Evolutionary conservation across 108 stramenopile species (phyloP), one percentile per base, ranked within the genome.

Genomic region (Ochromonas danica): DNA sequence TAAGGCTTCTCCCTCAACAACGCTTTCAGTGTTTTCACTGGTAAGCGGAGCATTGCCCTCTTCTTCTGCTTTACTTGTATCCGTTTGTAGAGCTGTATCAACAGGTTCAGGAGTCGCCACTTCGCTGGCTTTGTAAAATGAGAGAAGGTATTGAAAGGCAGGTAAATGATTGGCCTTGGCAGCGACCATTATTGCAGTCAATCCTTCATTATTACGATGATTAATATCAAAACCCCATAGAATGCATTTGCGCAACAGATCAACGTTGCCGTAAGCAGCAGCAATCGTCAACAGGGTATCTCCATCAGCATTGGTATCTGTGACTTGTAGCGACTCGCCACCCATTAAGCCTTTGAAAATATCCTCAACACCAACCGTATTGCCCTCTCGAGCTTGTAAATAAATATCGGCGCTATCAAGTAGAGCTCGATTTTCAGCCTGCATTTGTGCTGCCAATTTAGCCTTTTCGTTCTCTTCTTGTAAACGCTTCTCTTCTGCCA

Each of bases 191-290:
- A 36, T 6, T 41, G 51, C 40, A 27, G 17, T 33, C 51, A 30
- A 3, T 14, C 40, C 72, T 14, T 17, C 3, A 6, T 10, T 41
- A 33, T 75, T 75, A 41, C 43, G 45, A 36, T 75, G 72, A 41
- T 75, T 75, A 6, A 75, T 42, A 36, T 75, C 72, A 36, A 57
- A 75, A 36, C 72, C 72, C 36, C 40, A 75, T 41, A 57, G 40
- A 6, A 75, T 6, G 10, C 31, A 33, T 33, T 75, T 75, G 17
- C 72, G 43, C 17, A 75, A 33, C 28, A 75, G 28, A 75, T 75
- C 72, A 10, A 75, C 27, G 10, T 27, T 28, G 10, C 72, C 72
- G 31, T 6, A 27, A 6, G n/a, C 3, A 6, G 72, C 72, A 28
- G 72, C 72, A 36, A 60, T 42, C 30, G 40, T 30, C 31, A 75